These are phyloP conservation scores for Populus hybrid DNA, from an alignment of 441 rosid genomes.

Conservation along the genomic window DNA sequence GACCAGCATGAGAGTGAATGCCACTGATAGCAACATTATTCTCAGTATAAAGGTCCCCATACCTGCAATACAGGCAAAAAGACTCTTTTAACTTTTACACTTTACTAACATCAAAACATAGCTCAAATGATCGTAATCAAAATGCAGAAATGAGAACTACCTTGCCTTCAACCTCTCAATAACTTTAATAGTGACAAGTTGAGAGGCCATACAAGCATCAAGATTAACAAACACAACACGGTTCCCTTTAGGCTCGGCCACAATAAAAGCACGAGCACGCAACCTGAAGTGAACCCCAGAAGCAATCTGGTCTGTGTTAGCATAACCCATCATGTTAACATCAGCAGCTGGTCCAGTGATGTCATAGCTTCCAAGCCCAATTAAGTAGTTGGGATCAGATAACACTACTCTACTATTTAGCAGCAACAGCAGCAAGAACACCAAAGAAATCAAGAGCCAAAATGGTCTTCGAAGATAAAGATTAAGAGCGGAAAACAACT, in stretches of 20 bases:
- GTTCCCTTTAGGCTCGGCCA: too few species aligned
- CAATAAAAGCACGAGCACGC: too few species aligned
- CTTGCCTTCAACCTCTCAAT: conserved; percentile 86
- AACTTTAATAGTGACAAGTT: conserved; percentile 80
- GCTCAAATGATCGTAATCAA: conserved; percentile 7
- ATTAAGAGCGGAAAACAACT: neutral
- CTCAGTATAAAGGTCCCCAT: conserved; percentile 76
- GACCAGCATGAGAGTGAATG: conserved; percentile 92
- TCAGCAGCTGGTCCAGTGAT: too few species aligned
- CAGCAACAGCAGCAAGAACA: conserved; percentile 26
- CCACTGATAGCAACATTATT: conserved; percentile 90
- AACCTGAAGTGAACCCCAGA: too few species aligned
- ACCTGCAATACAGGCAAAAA: conserved; percentile 45
- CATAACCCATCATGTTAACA: too few species aligned
- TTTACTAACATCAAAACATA: neutral
- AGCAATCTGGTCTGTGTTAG: too few species aligned
- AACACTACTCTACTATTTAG: conserved; percentile 26
- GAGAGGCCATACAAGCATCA: conserved; percentile 98
- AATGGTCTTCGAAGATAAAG: neutral
- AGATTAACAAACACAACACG: too few species aligned
- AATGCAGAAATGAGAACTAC: conserved; percentile 28
- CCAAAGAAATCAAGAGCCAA: conserved; percentile 36
- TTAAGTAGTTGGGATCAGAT: conserved; percentile 61
- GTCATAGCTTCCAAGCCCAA: conserved; percentile 94
- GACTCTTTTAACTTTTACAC: neutral